phyloP scores from a whole-genome alignment of 2,329 filamentous ascomycete species.

The Cercospora zeina region DNA sequence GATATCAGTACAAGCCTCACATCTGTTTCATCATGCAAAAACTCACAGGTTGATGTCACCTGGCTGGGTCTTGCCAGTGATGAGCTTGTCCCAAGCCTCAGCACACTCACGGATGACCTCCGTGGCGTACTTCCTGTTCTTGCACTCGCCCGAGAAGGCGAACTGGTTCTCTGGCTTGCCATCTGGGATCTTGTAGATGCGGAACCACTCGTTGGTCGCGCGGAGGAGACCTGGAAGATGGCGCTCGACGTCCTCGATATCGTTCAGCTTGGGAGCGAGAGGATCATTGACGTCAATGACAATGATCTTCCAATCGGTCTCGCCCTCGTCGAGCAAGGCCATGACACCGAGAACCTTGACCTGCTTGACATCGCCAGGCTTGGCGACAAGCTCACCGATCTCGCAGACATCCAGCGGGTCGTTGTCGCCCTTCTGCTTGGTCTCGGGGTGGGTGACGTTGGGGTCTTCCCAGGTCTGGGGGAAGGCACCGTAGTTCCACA shows the following conservation, averaged over 20 bases:
- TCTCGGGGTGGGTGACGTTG: slow-evolving; percentile 93
- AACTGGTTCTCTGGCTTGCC: slow-evolving; percentile 99
- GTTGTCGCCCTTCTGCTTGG: slow-evolving; percentile 99
- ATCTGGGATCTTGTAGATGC: slow-evolving; percentile 99
- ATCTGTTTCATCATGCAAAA: slow-evolving; percentile 9
- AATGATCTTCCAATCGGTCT: slow-evolving; percentile 99
- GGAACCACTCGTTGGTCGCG: slow-evolving; percentile 99
- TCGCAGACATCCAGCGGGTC: slow-evolving; percentile 99
- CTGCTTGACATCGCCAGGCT: slow-evolving; percentile 96
- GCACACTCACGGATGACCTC: slow-evolving; percentile 94
- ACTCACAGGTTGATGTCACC: slow-evolving; percentile 81
- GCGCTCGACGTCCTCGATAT: slow-evolving; percentile 97
- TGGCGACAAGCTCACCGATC: slow-evolving; percentile 96
- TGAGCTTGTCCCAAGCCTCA: slow-evolving; percentile 95
- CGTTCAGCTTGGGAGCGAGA: slow-evolving; percentile 92
- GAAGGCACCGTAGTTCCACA: slow-evolving; percentile 99
- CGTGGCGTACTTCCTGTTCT: slow-evolving; percentile 99
- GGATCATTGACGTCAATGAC: slow-evolving; percentile 99
- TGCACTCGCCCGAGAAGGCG: slow-evolving; percentile 99
- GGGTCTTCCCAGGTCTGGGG: slow-evolving; percentile 99
- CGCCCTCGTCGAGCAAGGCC: slow-evolving; percentile 98
- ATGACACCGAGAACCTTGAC: slow-evolving; percentile 99
- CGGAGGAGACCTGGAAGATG: slow-evolving; percentile 95
- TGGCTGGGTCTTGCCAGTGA: slow-evolving; percentile 80
- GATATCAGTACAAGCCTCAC: background rate